Base-by-base conservation (phyloP, 495 filamentous ascomycete species). In the Penicillium coprophilum region DNA sequence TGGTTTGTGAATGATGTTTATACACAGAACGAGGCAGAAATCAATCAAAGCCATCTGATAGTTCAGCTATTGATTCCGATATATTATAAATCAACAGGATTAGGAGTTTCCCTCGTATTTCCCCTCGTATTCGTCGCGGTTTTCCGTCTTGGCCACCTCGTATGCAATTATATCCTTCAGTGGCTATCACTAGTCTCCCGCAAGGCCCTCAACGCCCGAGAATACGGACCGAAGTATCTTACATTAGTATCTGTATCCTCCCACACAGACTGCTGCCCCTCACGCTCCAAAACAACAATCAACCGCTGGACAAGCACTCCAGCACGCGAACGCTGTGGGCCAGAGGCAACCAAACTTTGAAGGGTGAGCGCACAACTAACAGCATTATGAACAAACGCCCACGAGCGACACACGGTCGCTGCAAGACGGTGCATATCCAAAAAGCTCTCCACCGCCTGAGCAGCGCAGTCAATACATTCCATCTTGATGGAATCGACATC, bases 221-320 rank as follows among this genome's bases (percentile, higher is more conserved):
- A 68, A 48, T 68, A 68, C 4, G 65, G 65, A 10, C 65, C 62
- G 51, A 63, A 68, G 47, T 63, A 59, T 15, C 65, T 38, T 31
- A 63, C 57, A 45, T 68, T 68, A 6, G 57, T 61, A 50, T 68
- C 65, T 0, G 51, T 53, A 39, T 68, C 65, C 17, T 58, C 34
- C 65, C 65, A 65, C 40, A 57, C 59, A 3, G 65, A 68, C 11
- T 58, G 47, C 17, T 27, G 57, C 9, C 58, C 62, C 40, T 68
- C 62, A 12, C 50, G 52, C 45, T 61, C 59, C 2, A 65, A 41
- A 15, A 65, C 59, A 11, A 31, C 24, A 13, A 63, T 57, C 24
- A 69, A 40, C 15, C 60, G 58, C 15, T 46, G 45, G 4, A 50
- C 34, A 0, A 65, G 43, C 0, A 46, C 9, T 28, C 51, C 50